These are phyloP conservation scores for Leccinum truebloodii DNA, from an alignment of 768 basidiomycete genomes.

Conservation along the genomic window DNA sequence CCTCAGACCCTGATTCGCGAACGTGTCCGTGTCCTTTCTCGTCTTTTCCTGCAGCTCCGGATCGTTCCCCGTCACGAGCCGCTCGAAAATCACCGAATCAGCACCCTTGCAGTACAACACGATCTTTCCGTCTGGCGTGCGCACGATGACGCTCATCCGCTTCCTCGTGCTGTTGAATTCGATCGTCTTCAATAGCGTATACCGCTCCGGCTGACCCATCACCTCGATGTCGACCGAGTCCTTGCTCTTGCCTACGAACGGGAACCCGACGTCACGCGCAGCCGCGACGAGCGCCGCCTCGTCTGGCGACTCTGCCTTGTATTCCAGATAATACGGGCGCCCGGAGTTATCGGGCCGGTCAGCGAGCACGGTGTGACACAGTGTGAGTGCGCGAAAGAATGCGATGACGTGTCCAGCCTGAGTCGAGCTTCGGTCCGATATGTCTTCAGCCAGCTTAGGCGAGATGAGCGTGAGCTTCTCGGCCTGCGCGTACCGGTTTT, in stretches of 20 bases:
- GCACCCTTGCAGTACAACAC: constrained; percentile 96
- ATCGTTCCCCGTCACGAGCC: constrained; percentile 79
- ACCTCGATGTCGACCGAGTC: constrained; percentile 86
- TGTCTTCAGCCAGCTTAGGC: constrained; percentile 78
- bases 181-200: constrained; percentile 74
- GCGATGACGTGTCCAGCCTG: constrained; percentile 70
- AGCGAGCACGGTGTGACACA: constrained; percentile 90
- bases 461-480: constrained; percentile 88
- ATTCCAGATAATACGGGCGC: constrained; percentile 67
- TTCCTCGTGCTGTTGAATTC: constrained; percentile 96
- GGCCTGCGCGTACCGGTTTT: constrained; percentile 81
- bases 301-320: constrained; percentile 97
- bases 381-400: constrained; percentile 93
- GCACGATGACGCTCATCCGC: constrained; percentile 91
- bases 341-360: constrained; percentile 66
- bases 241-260: constrained; percentile 77
- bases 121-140: constrained; percentile 79
- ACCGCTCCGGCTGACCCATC: constrained; percentile 84
- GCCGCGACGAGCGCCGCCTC: constrained; percentile 93
- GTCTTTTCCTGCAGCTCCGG: constrained; percentile 73
- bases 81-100: constrained; percentile 90
- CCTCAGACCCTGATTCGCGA: constrained; percentile 90
- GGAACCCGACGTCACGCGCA: constrained; percentile 91
- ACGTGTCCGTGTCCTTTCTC: constrained; percentile 84
- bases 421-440: constrained; percentile 57